Conservation (phyloP, 2,329 filamentous ascomycete genomes). For the Fonsecaea multimorphosa region DNA sequence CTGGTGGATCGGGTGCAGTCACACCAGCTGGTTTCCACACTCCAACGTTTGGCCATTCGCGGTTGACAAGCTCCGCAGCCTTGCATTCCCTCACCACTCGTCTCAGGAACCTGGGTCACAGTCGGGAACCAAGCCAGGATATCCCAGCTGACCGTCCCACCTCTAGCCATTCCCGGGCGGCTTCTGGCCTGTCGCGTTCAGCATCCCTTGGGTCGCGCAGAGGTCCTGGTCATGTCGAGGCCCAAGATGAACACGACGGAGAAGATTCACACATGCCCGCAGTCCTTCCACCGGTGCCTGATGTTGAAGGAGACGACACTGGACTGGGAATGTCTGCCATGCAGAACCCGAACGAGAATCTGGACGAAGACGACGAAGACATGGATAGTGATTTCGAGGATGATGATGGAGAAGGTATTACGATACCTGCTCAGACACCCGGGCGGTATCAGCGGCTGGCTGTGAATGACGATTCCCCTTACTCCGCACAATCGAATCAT, state of each 20-base stretch:
- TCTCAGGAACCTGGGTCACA: constrained; percentile 48
- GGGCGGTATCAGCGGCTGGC: constrained; percentile 27
- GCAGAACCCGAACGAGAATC: constrained; percentile 45
- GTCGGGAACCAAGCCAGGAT: constrained; percentile 46
- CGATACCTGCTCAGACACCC: constrained; percentile 25
- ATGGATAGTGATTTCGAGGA: constrained; percentile 19
- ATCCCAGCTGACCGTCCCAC: constrained; percentile 3
- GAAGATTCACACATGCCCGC: constrained; percentile 33
- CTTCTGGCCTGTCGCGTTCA: constrained; percentile 40
- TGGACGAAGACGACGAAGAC: constrained; percentile 28
- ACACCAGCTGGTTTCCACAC: constrained; percentile 45
- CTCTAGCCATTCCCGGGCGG: constrained; percentile 8
- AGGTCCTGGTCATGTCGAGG: constrained; percentile 47
- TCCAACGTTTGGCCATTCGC: constrained; percentile 44
- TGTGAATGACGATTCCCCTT: constrained; percentile 30
- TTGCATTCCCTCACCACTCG: constrained; percentile 46
- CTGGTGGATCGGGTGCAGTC: constrained; percentile 22
- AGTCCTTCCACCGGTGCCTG: constrained; percentile 31
- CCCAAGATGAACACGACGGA: constrained; percentile 42
- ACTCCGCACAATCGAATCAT: constrained; percentile 29
- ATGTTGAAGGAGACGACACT: constrained; percentile 43
- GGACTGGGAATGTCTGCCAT: constrained; percentile 41
- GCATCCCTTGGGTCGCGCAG: constrained; percentile 50
- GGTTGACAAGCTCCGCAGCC: constrained; percentile 43
- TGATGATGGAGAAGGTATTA: constrained; percentile 29